phyloP scores from a whole-genome alignment of 1,139 yeast genomes.

The Diutina rugosa region DNA sequence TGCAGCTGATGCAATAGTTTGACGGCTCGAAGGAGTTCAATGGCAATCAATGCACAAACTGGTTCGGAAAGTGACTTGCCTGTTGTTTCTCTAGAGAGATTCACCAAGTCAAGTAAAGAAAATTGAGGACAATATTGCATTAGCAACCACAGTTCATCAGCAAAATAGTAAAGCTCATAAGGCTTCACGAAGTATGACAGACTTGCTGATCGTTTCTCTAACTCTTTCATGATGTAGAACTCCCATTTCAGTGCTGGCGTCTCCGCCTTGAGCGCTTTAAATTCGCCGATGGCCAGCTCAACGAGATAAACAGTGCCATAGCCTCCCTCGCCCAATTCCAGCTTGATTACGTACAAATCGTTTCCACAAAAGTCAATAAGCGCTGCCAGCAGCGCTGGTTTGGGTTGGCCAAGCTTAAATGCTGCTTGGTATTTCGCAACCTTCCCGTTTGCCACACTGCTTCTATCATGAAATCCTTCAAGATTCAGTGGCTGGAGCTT shows the following conservation, averaged over 20 bases:
- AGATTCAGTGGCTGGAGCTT: background rate
- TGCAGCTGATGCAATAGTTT: conserved; percentile 53
- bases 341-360: background rate
- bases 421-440: background rate
- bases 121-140: conserved; percentile 66
- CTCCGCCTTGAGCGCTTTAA: conserved; percentile 65
- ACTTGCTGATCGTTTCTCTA: conserved; percentile 24
- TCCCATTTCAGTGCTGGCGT: conserved; percentile 68
- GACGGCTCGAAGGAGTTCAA: conserved; percentile 47
- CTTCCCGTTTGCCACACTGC: background rate
- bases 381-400: conserved; percentile 2
- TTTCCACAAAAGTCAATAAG: conserved; percentile 1
- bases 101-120: conserved; percentile 62
- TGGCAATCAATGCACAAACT: conserved; percentile 48
- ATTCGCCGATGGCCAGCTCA: conserved; percentile 45
- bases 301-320: conserved; percentile 69
- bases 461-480: background rate
- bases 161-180: conserved; percentile 40
- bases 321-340: conserved; percentile 69
- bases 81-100: conserved; percentile 20
- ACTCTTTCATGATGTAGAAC: conserved; percentile 52
- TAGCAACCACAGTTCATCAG: conserved; percentile 65
- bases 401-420: background rate
- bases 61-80: conserved; percentile 40
- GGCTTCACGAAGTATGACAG: conserved; percentile 28